Percentiles rank a stretch among this genome's conserved stretches.
phyloP scores from a whole-genome alignment of 1,139 yeast genomes.

The Debaryomyces nepalensis region DNA sequence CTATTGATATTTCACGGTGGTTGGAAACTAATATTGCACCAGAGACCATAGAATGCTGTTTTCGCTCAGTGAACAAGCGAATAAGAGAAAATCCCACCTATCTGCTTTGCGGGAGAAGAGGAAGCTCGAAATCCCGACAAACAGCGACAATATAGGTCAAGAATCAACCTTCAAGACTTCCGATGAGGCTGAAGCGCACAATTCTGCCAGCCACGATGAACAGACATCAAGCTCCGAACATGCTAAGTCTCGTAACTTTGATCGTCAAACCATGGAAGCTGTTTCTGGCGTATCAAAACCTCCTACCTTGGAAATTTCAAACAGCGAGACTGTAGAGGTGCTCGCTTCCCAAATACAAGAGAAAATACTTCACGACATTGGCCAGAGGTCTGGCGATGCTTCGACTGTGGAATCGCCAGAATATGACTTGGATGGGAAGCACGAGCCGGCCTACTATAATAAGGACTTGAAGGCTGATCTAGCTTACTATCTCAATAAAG shows the following conservation, averaged over 20 bases:
- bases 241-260: slow-evolving; percentile 3
- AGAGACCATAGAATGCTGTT: slow-evolving; percentile 7
- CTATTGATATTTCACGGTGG: slow-evolving; percentile 25
- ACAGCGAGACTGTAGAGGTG: slow-evolving; percentile 34
- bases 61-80: slow-evolving; percentile 10
- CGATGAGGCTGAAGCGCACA: neutral
- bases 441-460: slow-evolving; percentile 9
- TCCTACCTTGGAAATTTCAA: slow-evolving; percentile 19
- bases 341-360: slow-evolving; percentile 31
- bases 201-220: neutral
- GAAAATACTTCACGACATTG: slow-evolving; percentile 22
- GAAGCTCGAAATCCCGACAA: neutral
- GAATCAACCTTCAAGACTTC: slow-evolving; percentile 2
- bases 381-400: slow-evolving; percentile 12
- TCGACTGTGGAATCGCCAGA: neutral
- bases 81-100: slow-evolving; percentile 29
- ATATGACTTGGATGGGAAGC: neutral
- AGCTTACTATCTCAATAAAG: slow-evolving; percentile 30
- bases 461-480: slow-evolving; percentile 39
- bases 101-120: slow-evolving; percentile 28
- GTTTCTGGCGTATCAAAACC: slow-evolving; percentile 11
- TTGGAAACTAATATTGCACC: slow-evolving; percentile 14
- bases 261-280: slow-evolving; percentile 1
- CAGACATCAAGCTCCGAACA: neutral
- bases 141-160: neutral